Percentiles rank a stretch among this genome's conserved stretches.
phyloP scores from a whole-genome alignment of 1,284 basidiomycete genomes.

The Moesziomyces sp. region DNA sequence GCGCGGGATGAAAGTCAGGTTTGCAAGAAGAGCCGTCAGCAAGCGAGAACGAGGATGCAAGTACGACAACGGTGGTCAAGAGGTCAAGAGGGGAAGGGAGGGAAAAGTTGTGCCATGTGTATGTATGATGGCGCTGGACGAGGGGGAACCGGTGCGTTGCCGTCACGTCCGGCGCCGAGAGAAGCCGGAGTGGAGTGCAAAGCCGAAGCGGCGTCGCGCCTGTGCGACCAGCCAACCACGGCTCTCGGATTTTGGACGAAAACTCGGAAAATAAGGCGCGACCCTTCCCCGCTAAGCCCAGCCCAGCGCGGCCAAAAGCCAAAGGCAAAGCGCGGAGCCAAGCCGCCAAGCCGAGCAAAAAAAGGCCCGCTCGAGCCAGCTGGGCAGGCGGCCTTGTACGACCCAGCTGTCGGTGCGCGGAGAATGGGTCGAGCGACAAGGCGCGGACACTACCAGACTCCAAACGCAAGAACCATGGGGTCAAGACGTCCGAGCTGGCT shows the following conservation, averaged over 20 bases:
- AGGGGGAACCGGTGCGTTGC: conserved; percentile 4
- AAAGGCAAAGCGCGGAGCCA: no score
- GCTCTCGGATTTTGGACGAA: neutral
- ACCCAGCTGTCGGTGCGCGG: no score
- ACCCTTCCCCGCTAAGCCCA: no score
- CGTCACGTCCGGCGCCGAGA: conserved; percentile 25
- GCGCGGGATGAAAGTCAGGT: no score
- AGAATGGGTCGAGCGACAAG: no score
- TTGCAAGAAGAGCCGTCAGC: neutral
- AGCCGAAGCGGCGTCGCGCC: neutral
- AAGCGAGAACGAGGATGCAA: neutral
- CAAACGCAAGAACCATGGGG: no score
- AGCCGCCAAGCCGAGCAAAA: no score
- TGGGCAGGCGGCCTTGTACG: neutral
- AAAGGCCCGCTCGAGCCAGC: conserved; percentile 17
- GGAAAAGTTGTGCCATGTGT: no score
- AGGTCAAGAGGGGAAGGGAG: neutral
- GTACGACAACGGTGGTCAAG: neutral
- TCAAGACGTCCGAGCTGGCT: no score
- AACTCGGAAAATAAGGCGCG: conserved; percentile 4
- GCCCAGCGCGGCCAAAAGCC: neutral
- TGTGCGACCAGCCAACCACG: no score
- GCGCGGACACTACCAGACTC: no score
- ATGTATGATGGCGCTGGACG: no score
- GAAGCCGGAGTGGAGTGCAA: conserved; percentile 12